These are phyloP conservation scores for Albophoma yamanashiensis DNA, from an alignment of 2,329 filamentous ascomycete genomes.

Conservation along the genomic window DNA sequence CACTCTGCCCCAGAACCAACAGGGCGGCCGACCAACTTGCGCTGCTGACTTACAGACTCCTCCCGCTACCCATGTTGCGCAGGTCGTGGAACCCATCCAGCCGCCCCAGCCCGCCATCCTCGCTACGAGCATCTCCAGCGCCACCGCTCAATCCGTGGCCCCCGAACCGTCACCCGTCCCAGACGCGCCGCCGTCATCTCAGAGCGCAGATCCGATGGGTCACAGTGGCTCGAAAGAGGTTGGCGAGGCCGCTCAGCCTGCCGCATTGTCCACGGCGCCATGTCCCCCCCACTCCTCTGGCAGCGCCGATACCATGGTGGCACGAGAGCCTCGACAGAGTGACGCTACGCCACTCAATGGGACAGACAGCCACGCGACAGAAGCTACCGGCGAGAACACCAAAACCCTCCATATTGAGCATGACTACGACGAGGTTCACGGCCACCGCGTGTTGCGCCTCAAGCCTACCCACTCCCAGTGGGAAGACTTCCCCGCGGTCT, in stretches of 20 bases:
- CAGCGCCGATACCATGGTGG: neutral
- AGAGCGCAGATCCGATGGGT: neutral
- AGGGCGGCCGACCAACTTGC: neutral
- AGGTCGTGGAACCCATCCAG: neutral
- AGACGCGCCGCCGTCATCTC: neutral
- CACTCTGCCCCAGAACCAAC: neutral
- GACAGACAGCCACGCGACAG: neutral
- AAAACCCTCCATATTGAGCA: conserved; percentile 11
- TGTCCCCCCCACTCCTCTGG: neutral
- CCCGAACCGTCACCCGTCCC: neutral
- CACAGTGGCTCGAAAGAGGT: neutral
- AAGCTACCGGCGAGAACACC: neutral
- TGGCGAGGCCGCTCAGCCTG: neutral
- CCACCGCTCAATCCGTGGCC: neutral
- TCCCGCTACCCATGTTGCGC: neutral
- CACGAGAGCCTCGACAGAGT: neutral
- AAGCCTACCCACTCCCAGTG: conserved; percentile 23
- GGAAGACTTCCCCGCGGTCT: conserved; percentile 23
- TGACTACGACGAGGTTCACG: conserved; percentile 19
- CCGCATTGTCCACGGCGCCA: neutral
- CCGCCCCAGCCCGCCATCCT: neutral
- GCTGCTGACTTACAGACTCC: neutral
- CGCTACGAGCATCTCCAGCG: neutral
- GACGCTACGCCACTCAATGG: neutral
- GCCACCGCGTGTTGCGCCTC: conserved; percentile 20